Conservation (phyloP, 768 basidiomycete genomes). For the Termitomyces sp. region DNA sequence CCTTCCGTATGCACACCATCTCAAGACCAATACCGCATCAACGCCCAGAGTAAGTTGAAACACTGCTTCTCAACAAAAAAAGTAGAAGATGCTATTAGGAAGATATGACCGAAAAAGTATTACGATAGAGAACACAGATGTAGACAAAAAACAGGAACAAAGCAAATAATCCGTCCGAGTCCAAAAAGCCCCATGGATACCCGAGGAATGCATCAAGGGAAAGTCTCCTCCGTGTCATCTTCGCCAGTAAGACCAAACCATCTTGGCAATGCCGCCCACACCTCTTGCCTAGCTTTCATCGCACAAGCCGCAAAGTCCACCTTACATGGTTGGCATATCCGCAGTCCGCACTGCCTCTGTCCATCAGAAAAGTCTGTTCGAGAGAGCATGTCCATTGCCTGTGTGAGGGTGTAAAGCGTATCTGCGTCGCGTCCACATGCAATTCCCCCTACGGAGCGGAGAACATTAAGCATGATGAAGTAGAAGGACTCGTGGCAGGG, state of each 20-base stretch:
- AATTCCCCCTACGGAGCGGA: slow-evolving; percentile 71
- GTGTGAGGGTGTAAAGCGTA: slow-evolving; percentile 65
- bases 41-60: too few relatives aligned
- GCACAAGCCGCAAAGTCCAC: slow-evolving; percentile 40
- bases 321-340: slow-evolving; percentile 53
- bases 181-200: neutral
- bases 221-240: slow-evolving; percentile 7
- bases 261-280: slow-evolving; percentile 58
- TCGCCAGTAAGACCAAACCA: slow-evolving; percentile 56
- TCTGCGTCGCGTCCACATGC: slow-evolving; percentile 73
- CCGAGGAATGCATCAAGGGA: neutral
- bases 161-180: neutral
- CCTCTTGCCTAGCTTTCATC: slow-evolving; percentile 49
- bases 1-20: too few relatives aligned
- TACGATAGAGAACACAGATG: neutral
- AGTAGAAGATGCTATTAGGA: neutral
- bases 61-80: slow-evolving; percentile 8
- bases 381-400: slow-evolving; percentile 70
- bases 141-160: neutral
- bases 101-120: neutral
- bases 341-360: slow-evolving; percentile 47
- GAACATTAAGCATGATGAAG: slow-evolving; percentile 70
- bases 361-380: slow-evolving; percentile 72
- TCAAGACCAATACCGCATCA: too few relatives aligned
- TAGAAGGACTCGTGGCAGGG: slow-evolving; percentile 70